Conservation (phyloP, 1,284 basidiomycete genomes). For the Ceratobasidium sp. region DNA sequence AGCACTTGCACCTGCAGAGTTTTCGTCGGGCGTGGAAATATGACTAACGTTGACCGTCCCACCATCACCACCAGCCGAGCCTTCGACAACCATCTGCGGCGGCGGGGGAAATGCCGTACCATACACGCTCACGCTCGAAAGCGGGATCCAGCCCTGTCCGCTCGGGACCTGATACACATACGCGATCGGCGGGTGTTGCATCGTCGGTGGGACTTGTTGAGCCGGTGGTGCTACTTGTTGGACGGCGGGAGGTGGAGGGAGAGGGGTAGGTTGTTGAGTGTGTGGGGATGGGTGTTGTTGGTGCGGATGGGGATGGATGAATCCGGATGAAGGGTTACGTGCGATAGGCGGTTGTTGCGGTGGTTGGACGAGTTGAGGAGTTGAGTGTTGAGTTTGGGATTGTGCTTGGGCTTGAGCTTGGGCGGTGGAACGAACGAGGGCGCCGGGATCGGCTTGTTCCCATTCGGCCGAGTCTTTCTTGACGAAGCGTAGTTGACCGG, state of each 20-base stretch:
- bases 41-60: slow-evolving; percentile 4
- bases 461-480: slow-evolving; percentile 41
- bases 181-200: slow-evolving; percentile 34
- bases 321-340: slow-evolving; percentile 15
- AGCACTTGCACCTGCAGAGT: not conserved
- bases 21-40: not conserved
- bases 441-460: slow-evolving; percentile 37
- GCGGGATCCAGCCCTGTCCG: slow-evolving; percentile 38
- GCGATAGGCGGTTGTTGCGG: slow-evolving; percentile 15
- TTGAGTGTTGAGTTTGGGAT: not conserved
- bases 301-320: slow-evolving; percentile 34
- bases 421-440: slow-evolving; percentile 31
- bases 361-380: slow-evolving; percentile 30
- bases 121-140: slow-evolving; percentile 34
- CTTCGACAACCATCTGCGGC: slow-evolving; percentile 30
- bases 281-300: slow-evolving; percentile 15
- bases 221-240: not conserved
- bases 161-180: slow-evolving; percentile 38
- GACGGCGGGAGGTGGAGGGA: no score
- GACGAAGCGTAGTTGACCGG: slow-evolving; percentile 40
- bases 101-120: slow-evolving; percentile 28
- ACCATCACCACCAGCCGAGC: not conserved
- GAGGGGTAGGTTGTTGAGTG: slow-evolving; percentile 9
- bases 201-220: slow-evolving; percentile 3
- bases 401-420: slow-evolving; percentile 38